Percentiles rank a stretch among this genome's conserved stretches.
Conservation (phyloP, 306 rosid species). For the Mimosa bimucronata region DNA sequence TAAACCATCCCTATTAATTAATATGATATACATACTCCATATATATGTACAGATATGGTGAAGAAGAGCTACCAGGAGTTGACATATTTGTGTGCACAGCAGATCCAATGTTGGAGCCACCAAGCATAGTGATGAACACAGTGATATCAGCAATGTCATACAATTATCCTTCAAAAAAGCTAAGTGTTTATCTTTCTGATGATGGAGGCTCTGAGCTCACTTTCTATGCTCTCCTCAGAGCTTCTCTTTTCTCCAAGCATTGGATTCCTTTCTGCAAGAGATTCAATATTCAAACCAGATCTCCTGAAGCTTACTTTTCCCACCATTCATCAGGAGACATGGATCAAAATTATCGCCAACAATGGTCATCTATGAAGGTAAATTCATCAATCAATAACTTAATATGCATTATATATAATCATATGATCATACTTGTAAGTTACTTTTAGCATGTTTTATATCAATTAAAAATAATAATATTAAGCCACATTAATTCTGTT, state of each 20-base stretch:
- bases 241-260: slow-evolving; percentile 57
- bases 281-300: slow-evolving; percentile 60
- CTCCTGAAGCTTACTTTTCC: slow-evolving; percentile 61
- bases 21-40: not conserved
- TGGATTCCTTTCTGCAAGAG: slow-evolving; percentile 71
- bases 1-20: too few relatives aligned
- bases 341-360: not conserved
- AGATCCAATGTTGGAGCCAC: slow-evolving; percentile 73
- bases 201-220: slow-evolving; percentile 74
- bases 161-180: slow-evolving; percentile 61
- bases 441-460: too few relatives aligned
- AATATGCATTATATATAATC: too few relatives aligned
- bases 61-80: slow-evolving; percentile 49
- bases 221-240: slow-evolving; percentile 65
- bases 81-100: slow-evolving; percentile 83
- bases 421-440: too few relatives aligned
- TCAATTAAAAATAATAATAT: too few relatives aligned
- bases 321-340: slow-evolving; percentile 6
- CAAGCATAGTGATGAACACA: slow-evolving; percentile 67
- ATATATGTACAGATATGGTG: slow-evolving; percentile 45
- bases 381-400: too few relatives aligned
- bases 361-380: slow-evolving; percentile 54
- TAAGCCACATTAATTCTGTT: too few relatives aligned
- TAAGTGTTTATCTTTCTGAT: slow-evolving; percentile 68
- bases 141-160: slow-evolving; percentile 58